Base-by-base conservation (phyloP, 1,284 basidiomycete genomes). In the Microbotryum intermedium region DNA sequence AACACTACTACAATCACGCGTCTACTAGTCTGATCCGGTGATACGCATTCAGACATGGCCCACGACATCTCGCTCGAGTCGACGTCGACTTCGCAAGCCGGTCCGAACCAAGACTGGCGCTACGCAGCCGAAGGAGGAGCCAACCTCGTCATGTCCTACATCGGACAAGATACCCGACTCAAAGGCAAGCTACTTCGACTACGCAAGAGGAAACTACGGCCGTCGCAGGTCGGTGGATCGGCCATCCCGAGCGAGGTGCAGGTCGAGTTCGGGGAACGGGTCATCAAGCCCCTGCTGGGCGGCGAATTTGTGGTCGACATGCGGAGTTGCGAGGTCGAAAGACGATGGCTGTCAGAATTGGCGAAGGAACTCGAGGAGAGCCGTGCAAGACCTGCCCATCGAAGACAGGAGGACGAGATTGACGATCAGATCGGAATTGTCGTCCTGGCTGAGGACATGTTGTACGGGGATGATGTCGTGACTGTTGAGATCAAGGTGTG, bases 111-210 rank as follows among this genome's bases (percentile, higher is more conserved):
- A 34, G 51, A 53, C 72, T 94, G 90, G 91, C 76, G 74, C 61
- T 95, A 94, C 72, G 77, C 90, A 30, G 84, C 88, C 1, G 91
- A 94, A 75, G 91, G 91, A 18, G 88, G 87, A n/a, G 86, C 88
- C 10, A 87, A 88, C 10, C 83, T 90, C 65, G 88, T 94, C 25
- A 89, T 90, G 74, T 83, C 85, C 9, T 93, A 91, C 72, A 70
- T 72, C 13, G 88, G 89, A 0, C 75, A 0, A 51, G 66, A 1
- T 61, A 75, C 54, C 73, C 78, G 3, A 63, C 72, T 2, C 86
- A 74, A 79, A 51, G 81, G 82, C 8, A 86, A 78, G 46, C 85
- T 86, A 1, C 78, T 95, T 34, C 82, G 90, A 10, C 76, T 93
- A 50, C 80, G 85, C 60, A 93, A 93, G 72, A 62, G 72, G 9